Base-by-base conservation (phyloP, 768 basidiomycete species). In the Mycena crocata region DNA sequence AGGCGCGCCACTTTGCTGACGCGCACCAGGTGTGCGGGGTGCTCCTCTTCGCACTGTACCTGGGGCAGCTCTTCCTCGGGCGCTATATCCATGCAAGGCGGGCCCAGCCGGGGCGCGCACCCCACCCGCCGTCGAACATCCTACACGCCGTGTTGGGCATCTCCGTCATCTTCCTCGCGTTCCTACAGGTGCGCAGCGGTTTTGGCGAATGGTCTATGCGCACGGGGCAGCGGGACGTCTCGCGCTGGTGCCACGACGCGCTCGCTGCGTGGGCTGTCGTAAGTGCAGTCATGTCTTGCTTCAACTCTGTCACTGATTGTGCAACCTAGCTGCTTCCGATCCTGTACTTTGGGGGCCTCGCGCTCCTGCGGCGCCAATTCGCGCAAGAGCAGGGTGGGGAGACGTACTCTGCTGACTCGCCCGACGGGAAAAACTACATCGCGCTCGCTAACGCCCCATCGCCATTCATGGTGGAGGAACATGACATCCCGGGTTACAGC, bases 131-230 rank as follows among this genome's bases (percentile, higher is more conserved):
- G 19, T 79, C 79, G 2, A 90, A 91, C 72, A 81, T 89, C 66
- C 48, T 86, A 10, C 91, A 92, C 68, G 85, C 87, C 45, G 69
- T 78, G 12, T 70, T 89, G 0, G 91, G 90, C 0, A 66, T 90
- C 31, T 70, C 74, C 2, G 79, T 86, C 57, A 80, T 91, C 57
- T 77, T 72, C 4, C 69, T 87, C 4, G 83, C 89, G 14, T 86
- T 87, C 73, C 82, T 81, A 69, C 85, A 88, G 80, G 87, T 86
- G 37, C 78, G 80, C 37, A 84, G 83, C 57, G 86, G 86, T 24
- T 68, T 86, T 68, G 72, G 79, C 62, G 83, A 84, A 74, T 84
- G 83, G 82, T 78, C 80, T 54, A 69, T 66, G 37, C 74, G 76
- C 57, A 81, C 81, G 8, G 79, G 80, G 5, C 80, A 79, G 26